Evolutionary conservation across 169 alveolate species (phyloP).

Genomic region (Plasmodium gallinaceum): DNA sequence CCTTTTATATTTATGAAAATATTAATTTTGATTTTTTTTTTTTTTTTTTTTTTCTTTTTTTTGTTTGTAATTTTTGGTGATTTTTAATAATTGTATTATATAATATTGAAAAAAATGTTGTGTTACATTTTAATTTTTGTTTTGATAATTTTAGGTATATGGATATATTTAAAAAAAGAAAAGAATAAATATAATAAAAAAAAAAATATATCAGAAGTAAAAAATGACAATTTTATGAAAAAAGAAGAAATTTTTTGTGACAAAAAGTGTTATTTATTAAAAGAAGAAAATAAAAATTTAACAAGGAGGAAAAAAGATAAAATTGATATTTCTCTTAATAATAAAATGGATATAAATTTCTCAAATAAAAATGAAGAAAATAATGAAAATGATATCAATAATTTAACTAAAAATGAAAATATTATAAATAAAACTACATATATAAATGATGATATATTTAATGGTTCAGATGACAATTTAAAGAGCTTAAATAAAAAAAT

Average conservation of each 20-base stretch:
- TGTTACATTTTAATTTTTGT: slow-evolving; percentile 22
- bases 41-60: background rate
- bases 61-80: background rate
- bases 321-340: slow-evolving; percentile 1
- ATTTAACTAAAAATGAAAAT: background rate
- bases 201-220: background rate
- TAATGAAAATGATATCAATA: background rate
- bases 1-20: too few relatives aligned
- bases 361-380: background rate
- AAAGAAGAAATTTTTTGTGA: slow-evolving; percentile 16
- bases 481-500: background rate
- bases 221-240: slow-evolving; percentile 4
- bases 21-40: background rate
- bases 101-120: slow-evolving; percentile 21
- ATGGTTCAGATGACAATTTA: background rate
- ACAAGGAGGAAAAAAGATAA: slow-evolving; percentile 1
- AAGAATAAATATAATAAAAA: slow-evolving; percentile 25
- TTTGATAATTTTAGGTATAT: slow-evolving; percentile 31
- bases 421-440: background rate
- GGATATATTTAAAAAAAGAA: slow-evolving; percentile 25
- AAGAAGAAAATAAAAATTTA: slow-evolving; percentile 3
- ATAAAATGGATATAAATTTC: background rate
- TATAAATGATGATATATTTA: too few relatives aligned
- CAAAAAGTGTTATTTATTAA: slow-evolving; percentile 34
- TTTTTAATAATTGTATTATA: background rate